phyloP scores from a whole-genome alignment of 768 basidiomycete species.

The Boletellus sp. region DNA sequence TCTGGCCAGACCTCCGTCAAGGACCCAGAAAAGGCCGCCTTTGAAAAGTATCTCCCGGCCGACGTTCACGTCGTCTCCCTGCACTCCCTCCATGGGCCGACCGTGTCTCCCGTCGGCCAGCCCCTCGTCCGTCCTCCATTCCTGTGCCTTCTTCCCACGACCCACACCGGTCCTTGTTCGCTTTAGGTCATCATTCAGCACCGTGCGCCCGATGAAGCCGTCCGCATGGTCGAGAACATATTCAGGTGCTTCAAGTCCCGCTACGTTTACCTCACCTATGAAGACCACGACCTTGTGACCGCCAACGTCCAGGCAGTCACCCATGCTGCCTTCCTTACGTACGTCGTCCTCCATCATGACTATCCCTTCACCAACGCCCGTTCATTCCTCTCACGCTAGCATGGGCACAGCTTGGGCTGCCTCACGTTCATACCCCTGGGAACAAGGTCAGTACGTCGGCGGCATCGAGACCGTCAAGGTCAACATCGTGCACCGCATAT shows the following conservation, averaged over 20 bases:
- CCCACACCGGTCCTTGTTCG: background rate
- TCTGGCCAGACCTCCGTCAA: slow-evolving; percentile 97
- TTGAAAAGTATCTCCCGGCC: slow-evolving; percentile 79
- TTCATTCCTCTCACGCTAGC: slow-evolving; percentile 39
- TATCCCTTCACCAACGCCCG: background rate
- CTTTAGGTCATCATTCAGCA: slow-evolving; percentile 84
- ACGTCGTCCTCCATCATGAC: slow-evolving; percentile 15
- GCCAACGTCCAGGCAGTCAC: slow-evolving; percentile 99
- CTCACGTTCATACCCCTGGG: slow-evolving; percentile 85
- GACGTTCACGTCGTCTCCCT: slow-evolving; percentile 90
- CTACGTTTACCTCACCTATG: slow-evolving; percentile 91
- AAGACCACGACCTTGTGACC: slow-evolving; percentile 93
- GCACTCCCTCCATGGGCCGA: slow-evolving; percentile 93
- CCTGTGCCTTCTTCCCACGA: background rate
- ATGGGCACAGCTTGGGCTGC: slow-evolving; percentile 98
- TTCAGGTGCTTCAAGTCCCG: slow-evolving; percentile 77
- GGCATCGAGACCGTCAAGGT: slow-evolving; percentile 97
- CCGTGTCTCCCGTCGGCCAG: slow-evolving; percentile 83
- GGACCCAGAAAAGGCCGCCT: slow-evolving; percentile 86
- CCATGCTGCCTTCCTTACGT: slow-evolving; percentile 97
- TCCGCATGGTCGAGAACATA: slow-evolving; percentile 76
- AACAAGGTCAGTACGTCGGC: slow-evolving; percentile 89
- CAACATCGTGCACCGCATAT: slow-evolving; percentile 94
- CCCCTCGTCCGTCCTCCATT: slow-evolving; percentile 61
- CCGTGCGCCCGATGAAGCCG: slow-evolving; percentile 69